These are phyloP conservation scores for Tetrapisispora nanseiensis DNA, from an alignment of 805 yeast genomes.

Conservation along the genomic window DNA sequence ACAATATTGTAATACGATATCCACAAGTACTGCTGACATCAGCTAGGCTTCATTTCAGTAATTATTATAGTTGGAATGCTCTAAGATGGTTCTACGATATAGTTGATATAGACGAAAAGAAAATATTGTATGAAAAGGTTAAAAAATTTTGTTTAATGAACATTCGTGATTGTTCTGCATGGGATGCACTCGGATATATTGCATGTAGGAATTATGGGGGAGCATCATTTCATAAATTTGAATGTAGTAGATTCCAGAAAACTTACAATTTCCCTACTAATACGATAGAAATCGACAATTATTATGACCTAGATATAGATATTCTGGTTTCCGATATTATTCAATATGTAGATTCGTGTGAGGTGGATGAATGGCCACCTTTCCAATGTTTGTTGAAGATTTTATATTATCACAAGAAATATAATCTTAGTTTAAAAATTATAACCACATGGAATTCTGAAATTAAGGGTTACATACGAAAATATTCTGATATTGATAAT, in stretches of 20 bases:
- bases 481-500: not conserved
- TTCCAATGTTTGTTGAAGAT: conserved; percentile 14
- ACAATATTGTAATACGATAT: conserved; percentile 5
- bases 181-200: conserved; percentile 14
- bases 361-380: conserved; percentile 20
- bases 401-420: not conserved
- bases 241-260: not conserved
- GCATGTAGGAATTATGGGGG: not conserved
- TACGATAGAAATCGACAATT: not conserved
- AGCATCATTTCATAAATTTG: not conserved
- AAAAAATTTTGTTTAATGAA: conserved; percentile 21
- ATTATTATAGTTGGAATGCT: conserved; percentile 35
- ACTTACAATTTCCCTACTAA: not conserved
- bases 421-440: not conserved
- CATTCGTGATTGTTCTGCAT: conserved; percentile 29
- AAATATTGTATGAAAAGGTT: conserved; percentile 8
- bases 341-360: conserved; percentile 11
- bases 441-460: conserved; percentile 13
- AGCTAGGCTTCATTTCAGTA: conserved; percentile 28
- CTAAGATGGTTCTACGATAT: conserved; percentile 26
- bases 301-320: not conserved
- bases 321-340: conserved; percentile 5
- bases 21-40: conserved; percentile 18
- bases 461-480: conserved; percentile 9
- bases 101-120: conserved; percentile 7